These are phyloP conservation scores for Rhexocercosporidium sp. DNA, from an alignment of 2,329 filamentous ascomycete species.

Conservation along the genomic window DNA sequence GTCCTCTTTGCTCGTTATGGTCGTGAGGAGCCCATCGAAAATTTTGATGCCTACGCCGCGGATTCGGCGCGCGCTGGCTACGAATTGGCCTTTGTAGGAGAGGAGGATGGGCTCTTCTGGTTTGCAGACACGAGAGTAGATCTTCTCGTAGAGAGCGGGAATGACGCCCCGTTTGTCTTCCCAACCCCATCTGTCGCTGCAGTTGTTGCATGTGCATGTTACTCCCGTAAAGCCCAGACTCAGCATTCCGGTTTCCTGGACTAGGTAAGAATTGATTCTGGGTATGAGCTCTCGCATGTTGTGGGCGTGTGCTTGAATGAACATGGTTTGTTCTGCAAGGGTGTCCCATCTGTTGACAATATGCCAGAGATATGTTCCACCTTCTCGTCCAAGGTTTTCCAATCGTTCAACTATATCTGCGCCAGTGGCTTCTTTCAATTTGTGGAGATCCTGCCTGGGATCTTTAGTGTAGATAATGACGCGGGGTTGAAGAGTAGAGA, in stretches of 20 bases:
- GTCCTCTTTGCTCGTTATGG: conserved; percentile 33
- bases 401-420: conserved; percentile 37
- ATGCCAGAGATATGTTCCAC: conserved; percentile 53
- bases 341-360: conserved; percentile 50
- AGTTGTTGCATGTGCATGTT: conserved; percentile 46
- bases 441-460: conserved; percentile 20
- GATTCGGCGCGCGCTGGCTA: conserved; percentile 51
- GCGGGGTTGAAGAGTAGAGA: conserved; percentile 27
- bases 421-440: conserved; percentile 30
- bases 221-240: conserved; percentile 47
- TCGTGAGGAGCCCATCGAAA: conserved; percentile 30
- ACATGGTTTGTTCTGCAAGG: conserved; percentile 52
- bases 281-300: conserved; percentile 46
- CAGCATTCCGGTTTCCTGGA: conserved; percentile 51
- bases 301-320: conserved; percentile 53
- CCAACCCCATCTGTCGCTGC: conserved; percentile 49
- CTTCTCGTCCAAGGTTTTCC: conserved; percentile 52
- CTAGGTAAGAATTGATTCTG: conserved; percentile 48
- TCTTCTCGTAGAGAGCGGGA: conserved; percentile 42
- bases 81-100: conserved; percentile 55
- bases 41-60: conserved; percentile 39
- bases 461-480: conserved; percentile 40
- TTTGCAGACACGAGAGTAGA: conserved; percentile 36
- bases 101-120: conserved; percentile 43
- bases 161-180: conserved; percentile 45